Percentiles rank a stretch among this genome's conserved stretches.
Conservation (phyloP, 108 stramenopile species). For the Mayamaea pseudoterrestris region DNA sequence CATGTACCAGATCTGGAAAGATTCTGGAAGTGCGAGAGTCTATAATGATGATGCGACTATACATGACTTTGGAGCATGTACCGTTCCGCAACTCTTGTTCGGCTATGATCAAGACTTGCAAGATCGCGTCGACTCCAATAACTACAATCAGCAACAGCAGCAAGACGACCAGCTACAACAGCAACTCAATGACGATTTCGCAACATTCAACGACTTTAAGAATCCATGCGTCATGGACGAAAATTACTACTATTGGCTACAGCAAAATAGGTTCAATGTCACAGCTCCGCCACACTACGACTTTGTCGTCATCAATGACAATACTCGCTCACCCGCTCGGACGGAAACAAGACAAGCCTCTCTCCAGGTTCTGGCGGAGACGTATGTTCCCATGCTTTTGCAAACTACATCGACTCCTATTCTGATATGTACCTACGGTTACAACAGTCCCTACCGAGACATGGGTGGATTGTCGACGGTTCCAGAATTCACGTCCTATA, state of each 20-base stretch:
- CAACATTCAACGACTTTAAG: constrained; percentile 22
- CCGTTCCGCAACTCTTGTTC: constrained; percentile 23
- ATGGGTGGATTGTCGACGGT: constrained; percentile 29
- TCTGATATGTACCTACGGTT: constrained; percentile 21
- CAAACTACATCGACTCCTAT: constrained; percentile 19
- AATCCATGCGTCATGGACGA: constrained; percentile 41
- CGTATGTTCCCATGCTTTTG: constrained; percentile 17
- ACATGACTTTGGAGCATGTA: constrained; percentile 41
- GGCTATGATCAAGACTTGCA: constrained; percentile 13
- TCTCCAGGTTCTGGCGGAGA: constrained; percentile 10
- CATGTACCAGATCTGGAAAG: too few species aligned
- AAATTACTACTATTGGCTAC: constrained; percentile 16
- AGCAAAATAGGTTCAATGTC: constrained; percentile 10
- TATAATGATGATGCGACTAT: too few species aligned
- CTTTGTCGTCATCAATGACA: constrained; percentile 28
- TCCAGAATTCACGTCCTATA: constrained; percentile 27
- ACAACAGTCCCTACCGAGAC: constrained; percentile 13
- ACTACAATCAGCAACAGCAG: constrained; percentile 2
- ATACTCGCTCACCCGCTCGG: constrained; percentile 19
- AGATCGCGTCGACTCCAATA: constrained; percentile 13
- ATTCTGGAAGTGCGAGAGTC: too few species aligned
- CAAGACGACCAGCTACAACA: constrained; percentile 5
- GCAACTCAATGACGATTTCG: constrained; percentile 13
- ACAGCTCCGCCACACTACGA: constrained; percentile 17
- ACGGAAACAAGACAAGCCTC: constrained; percentile 7